A percentile compares a stretch with the other conserved stretches of the same genome.
Evolutionary conservation across 78 protist genomes (phyloP).

Genomic region (Pigoraptor vietnamica): DNA sequence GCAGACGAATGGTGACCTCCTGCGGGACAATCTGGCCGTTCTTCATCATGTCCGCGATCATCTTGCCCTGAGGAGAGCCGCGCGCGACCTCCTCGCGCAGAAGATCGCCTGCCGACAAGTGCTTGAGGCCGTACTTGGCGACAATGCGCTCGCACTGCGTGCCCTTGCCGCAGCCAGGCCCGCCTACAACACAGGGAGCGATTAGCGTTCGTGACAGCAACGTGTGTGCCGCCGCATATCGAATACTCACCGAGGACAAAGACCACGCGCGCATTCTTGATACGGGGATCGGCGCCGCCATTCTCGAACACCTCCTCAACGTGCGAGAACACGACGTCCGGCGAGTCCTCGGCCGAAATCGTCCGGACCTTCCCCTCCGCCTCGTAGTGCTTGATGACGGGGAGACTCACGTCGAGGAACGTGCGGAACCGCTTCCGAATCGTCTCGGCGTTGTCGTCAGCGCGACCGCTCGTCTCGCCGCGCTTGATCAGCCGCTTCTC

Average conservation of each 20-base stretch:
- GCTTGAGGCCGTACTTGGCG: constrained; percentile 10
- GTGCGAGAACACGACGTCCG: constrained; percentile 9
- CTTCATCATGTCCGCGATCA: constrained; percentile 14
- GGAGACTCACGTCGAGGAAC: constrained; percentile 27
- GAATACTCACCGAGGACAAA: constrained; percentile 25
- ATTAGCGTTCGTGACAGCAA: neutral
- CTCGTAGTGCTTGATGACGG: constrained; percentile 50
- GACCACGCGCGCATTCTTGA: neutral
- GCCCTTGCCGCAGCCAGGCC: constrained; percentile 54
- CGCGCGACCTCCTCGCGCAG: constrained; percentile 27
- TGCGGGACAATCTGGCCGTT: constrained; percentile 34
- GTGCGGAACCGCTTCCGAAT: constrained; percentile 47
- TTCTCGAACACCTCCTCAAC: neutral
- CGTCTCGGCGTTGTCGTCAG: constrained; percentile 70
- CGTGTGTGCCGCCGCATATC: neutral
- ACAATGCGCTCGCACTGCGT: constrained; percentile 38
- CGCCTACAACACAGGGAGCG: constrained; percentile 29
- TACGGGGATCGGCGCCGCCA: neutral
- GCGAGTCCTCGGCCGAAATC: constrained; percentile 18
- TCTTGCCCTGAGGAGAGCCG: neutral
- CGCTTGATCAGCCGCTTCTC: constrained; percentile 33
- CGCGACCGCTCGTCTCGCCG: constrained; percentile 52
- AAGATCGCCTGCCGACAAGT: constrained; percentile 46
- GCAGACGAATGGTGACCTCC: constrained; percentile 16
- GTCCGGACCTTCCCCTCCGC: constrained; percentile 13